phyloP scores from a whole-genome alignment of 805 yeast species.

The Saitoella complicata region DNA sequence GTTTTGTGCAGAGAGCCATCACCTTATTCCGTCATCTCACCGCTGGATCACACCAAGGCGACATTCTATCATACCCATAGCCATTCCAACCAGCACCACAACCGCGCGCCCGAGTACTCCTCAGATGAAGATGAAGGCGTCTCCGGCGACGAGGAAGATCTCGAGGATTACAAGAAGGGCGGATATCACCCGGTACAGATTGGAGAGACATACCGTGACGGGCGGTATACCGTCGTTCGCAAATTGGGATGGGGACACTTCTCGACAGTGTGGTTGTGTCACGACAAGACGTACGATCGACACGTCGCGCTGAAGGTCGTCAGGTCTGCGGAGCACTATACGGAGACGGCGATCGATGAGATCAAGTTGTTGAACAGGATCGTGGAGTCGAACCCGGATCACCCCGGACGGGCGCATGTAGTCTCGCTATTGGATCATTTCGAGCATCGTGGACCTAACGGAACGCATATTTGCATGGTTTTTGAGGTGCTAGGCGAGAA shows the following conservation, averaged over 20 bases:
- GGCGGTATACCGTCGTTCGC: conserved; percentile 63
- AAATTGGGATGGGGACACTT: conserved; percentile 99
- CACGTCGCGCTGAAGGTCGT: conserved; percentile 94
- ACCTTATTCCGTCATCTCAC: background rate
- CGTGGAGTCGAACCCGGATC: conserved; percentile 45
- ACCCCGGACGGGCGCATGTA: conserved; percentile 70
- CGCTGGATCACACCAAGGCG: background rate
- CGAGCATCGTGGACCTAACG: conserved; percentile 77
- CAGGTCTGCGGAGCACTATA: conserved; percentile 74
- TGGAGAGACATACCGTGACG: conserved; percentile 69
- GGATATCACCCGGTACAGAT: conserved; percentile 91
- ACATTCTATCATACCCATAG: background rate
- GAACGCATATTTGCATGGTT: conserved; percentile 89
- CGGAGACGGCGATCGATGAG: conserved; percentile 91
- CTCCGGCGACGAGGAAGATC: conserved; percentile 56
- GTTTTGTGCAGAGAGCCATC: background rate
- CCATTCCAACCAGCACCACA: conserved; percentile 12
- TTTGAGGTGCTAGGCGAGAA: conserved; percentile 95
- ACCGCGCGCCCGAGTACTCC: conserved; percentile 11
- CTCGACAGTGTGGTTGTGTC: conserved; percentile 87
- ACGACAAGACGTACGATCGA: conserved; percentile 27
- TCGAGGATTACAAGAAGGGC: conserved; percentile 72
- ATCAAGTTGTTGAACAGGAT: conserved; percentile 54
- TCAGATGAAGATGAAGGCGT: no score
- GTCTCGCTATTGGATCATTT: conserved; percentile 72